Evolutionary conservation across 768 basidiomycete genomes (phyloP).

Genomic region (Russula vinacea): DNA sequence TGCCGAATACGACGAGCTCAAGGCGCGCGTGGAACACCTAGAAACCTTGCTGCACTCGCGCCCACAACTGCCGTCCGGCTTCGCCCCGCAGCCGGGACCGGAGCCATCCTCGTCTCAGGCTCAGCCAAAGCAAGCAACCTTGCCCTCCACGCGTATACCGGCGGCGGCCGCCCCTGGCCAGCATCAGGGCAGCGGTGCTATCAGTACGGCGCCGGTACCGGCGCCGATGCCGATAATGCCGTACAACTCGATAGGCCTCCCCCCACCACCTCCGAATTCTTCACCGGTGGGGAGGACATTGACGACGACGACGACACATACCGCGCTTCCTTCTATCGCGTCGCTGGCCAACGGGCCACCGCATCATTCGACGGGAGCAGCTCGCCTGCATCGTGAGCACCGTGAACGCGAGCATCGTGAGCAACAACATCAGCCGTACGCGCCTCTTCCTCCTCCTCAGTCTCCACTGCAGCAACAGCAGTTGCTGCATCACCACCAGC

Average conservation of each 20-base stretch:
- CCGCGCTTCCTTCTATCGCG: conserved; percentile 17
- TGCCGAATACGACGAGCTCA: conserved; percentile 73
- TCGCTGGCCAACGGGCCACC: conserved; percentile 20
- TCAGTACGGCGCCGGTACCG: conserved; percentile 3
- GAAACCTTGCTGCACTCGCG: conserved; percentile 50
- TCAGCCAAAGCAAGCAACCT: neutral
- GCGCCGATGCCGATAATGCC: conserved; percentile 10
- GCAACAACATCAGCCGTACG: conserved; percentile 25
- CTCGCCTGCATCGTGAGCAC: conserved; percentile 22
- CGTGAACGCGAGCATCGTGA: conserved; percentile 10
- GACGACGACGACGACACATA: neutral
- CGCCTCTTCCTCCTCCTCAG: conserved; percentile 26
- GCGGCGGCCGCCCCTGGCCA: neutral
- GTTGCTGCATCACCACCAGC: conserved; percentile 10
- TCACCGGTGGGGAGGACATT: neutral
- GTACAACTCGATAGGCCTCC: conserved; percentile 14
- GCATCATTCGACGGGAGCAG: neutral
- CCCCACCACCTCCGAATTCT: conserved; percentile 10
- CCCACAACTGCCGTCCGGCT: conserved; percentile 32
- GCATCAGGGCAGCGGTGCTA: conserved; percentile 4
- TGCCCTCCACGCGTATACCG: conserved; percentile 6
- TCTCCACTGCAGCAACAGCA: conserved; percentile 23
- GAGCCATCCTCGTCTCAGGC: conserved; percentile 16
- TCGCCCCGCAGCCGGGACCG: conserved; percentile 3
- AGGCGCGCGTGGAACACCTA: conserved; percentile 58